Base-by-base conservation (phyloP, 2,329 filamentous ascomycete genomes). In the Arthrobotrys iridis region DNA sequence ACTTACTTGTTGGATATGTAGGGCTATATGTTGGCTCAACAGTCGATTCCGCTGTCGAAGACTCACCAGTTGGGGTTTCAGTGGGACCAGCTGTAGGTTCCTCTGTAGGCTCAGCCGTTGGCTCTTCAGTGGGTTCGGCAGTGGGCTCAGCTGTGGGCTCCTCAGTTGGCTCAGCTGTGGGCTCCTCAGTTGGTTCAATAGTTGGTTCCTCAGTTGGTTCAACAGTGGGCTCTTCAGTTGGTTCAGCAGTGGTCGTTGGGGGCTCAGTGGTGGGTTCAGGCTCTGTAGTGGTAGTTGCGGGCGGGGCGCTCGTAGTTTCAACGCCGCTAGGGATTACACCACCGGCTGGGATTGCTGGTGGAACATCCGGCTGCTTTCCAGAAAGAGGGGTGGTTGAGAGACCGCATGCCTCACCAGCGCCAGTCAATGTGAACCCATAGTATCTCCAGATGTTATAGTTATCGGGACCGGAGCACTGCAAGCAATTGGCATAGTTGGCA, bases 391-490 rank as follows among this genome's bases (percentile, higher is more conserved):
- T 76, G 8, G 72, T 76, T 1, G 72, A 66, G 13, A 76, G 60
- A 15, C 79, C 79, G 30, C 83, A 84, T 4, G 70, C 40, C 3
- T 77, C 48, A 4, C 81, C 84, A 2, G 80, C 81, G 13, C 52
- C 78, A n/a, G 78, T 80, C 22, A 85, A 77, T 0, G 81, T 80
- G 43, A 71, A 78, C 8, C 84, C 81, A 74, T 85, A 85, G 79
- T 82, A 82, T 45, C 80, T 77, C 84, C 84, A 85, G 78, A 85
- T 84, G 65, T 83, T 80, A 64, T 81, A 80, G 45, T 84, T 83
- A 43, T 83, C 81, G 4, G 72, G 72, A 15, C 72, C 72, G 15
- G 84, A 81, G 77, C 84, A 85, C 45, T 81, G 78, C 46, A 85
- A 81, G 77, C 85, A 87, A 26, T 79, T 82, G 22, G 83, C 78